Evolutionary conservation across 768 basidiomycete species (phyloP).

Genomic region (Tubosaeta sp.): DNA sequence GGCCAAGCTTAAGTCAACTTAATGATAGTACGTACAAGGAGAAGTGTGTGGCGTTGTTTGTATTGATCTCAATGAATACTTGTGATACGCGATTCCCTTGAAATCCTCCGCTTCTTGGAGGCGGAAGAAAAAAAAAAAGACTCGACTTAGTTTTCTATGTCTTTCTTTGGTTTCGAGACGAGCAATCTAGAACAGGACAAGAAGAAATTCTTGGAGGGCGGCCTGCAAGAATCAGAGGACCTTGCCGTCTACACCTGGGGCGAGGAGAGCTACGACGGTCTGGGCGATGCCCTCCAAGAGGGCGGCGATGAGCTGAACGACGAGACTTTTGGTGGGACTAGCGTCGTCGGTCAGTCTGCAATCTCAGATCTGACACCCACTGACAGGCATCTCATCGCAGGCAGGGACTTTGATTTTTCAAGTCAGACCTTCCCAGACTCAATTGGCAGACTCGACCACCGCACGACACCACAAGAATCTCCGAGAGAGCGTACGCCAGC

Average conservation of each 20-base stretch:
- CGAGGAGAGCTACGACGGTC: conserved; percentile 83
- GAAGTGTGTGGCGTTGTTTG: conserved; percentile 27
- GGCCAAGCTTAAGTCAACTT: neutral
- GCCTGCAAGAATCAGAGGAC: conserved; percentile 63
- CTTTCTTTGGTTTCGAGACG: conserved; percentile 78
- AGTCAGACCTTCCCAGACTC: conserved; percentile 35
- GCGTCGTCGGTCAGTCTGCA: conserved; percentile 61
- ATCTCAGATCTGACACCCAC: conserved; percentile 11
- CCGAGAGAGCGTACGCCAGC: conserved; percentile 26
- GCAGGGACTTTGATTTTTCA: conserved; percentile 90
- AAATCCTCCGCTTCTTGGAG: conserved; percentile 14
- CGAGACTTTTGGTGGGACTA: conserved; percentile 85
- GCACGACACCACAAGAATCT: conserved; percentile 19
- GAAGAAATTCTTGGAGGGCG: conserved; percentile 48
- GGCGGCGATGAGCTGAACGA: conserved; percentile 92
- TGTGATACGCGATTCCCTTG: conserved; percentile 14
- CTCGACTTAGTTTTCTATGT: conserved; percentile 42
- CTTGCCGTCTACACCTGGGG: conserved; percentile 92
- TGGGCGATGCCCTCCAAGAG: conserved; percentile 84
- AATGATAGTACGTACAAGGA: neutral
- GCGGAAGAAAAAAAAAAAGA: conserved; percentile 17
- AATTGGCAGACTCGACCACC: conserved; percentile 13
- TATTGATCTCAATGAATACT: neutral
- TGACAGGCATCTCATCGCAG: conserved; percentile 36
- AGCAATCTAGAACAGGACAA: conserved; percentile 62